Conservation (phyloP, 106 monocot genomes). For the Dioscorea zingiberensis region DNA sequence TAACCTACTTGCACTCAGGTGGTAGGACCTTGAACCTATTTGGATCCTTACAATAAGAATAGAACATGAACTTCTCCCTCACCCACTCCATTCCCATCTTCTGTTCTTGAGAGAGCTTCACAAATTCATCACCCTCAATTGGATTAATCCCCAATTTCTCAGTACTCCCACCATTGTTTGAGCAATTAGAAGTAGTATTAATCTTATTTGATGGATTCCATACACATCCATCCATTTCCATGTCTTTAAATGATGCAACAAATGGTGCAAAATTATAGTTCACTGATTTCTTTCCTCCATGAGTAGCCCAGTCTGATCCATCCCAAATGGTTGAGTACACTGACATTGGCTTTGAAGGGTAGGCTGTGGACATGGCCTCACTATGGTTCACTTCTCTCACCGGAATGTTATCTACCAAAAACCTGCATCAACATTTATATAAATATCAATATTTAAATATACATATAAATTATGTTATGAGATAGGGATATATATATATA, state of each 20-base stretch:
- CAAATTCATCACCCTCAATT: constrained; percentile 21
- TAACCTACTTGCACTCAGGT: constrained; percentile 31
- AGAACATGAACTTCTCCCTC: constrained; percentile 40
- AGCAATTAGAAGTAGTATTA: background rate
- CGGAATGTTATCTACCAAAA: constrained; percentile 46
- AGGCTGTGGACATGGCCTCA: constrained; percentile 31
- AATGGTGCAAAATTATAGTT: constrained; percentile 38
- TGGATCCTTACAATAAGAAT: constrained; percentile 45
- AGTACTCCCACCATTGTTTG: background rate
- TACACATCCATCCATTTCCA: constrained; percentile 19
- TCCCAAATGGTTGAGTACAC: constrained; percentile 36
- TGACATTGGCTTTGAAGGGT: constrained; percentile 42
- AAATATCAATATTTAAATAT: no score
- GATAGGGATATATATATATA: no score
- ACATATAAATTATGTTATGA: no score
- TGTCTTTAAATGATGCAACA: constrained; percentile 14
- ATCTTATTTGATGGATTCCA: constrained; percentile 4
- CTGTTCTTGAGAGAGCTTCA: constrained; percentile 27
- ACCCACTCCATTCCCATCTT: constrained; percentile 36
- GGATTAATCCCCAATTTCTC: constrained; percentile 16
- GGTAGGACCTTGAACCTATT: constrained; percentile 28
- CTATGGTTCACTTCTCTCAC: constrained; percentile 40
- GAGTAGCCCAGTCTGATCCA: constrained; percentile 34
- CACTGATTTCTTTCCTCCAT: constrained; percentile 21
- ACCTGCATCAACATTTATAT: constrained; percentile 48